These are phyloP conservation scores for Lodderomyces margitis DNA, from an alignment of 1,139 yeast genomes.

Conservation along the genomic window DNA sequence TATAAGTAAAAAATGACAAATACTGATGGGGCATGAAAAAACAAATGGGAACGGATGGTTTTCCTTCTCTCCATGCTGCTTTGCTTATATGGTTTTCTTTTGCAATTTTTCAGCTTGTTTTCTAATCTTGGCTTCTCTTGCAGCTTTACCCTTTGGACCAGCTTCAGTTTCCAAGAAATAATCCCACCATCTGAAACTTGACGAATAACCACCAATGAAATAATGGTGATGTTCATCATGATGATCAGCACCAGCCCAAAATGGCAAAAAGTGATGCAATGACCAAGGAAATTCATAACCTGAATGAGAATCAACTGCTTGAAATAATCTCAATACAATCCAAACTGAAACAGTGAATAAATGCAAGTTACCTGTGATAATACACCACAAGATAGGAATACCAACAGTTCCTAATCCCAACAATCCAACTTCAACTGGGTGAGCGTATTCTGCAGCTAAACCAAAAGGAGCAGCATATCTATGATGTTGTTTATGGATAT, in stretches of 20 bases:
- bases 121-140: conserved; percentile 36
- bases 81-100: conserved; percentile 13
- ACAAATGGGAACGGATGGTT: too few species aligned
- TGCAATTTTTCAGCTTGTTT: conserved; percentile 27
- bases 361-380: conserved; percentile 37
- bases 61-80: too few species aligned
- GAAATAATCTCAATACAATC: conserved; percentile 45
- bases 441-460: conserved; percentile 49
- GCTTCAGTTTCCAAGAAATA: conserved; percentile 42
- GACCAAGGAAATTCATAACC: conserved; percentile 53
- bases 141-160: conserved; percentile 41
- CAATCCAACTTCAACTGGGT: conserved; percentile 45
- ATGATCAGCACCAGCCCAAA: conserved; percentile 54
- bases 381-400: conserved; percentile 43
- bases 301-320: conserved; percentile 49
- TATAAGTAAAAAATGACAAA: too few species aligned
- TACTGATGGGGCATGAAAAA: too few species aligned
- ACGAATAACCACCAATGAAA: conserved; percentile 46
- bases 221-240: conserved; percentile 50
- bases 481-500: conserved; percentile 50
- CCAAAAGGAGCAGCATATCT: conserved; percentile 52
- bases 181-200: conserved; percentile 51
- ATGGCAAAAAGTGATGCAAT: conserved; percentile 43
- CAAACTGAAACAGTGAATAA: conserved; percentile 44
- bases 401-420: conserved; percentile 50